A percentile compares a stretch with the other conserved stretches of the same genome.
These are phyloP conservation scores for Diaporthe sp. DNA, from an alignment of 2,329 filamentous ascomycete species.

Conservation along the genomic window DNA sequence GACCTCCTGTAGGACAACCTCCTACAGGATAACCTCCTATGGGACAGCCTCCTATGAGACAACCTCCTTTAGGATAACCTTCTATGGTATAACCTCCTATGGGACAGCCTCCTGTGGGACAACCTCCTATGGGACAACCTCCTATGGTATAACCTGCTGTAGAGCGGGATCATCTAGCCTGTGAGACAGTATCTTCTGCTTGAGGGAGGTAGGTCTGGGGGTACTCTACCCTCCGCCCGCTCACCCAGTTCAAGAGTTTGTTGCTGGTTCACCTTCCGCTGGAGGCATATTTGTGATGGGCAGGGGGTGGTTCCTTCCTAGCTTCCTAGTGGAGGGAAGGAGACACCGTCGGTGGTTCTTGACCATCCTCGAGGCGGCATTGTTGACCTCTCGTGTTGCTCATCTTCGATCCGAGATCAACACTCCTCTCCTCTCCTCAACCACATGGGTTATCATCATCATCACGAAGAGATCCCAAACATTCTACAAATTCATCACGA, in stretches of 20 bases:
- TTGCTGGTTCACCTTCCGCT: not conserved
- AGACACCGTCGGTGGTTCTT: not conserved
- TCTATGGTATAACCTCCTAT: no score
- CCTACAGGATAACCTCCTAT: no score
- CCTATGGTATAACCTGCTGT: no score
- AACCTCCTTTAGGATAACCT: no score
- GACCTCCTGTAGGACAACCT: no score
- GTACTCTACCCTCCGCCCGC: no score
- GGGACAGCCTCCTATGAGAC: no score
- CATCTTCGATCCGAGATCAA: not conserved
- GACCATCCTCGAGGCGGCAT: not conserved
- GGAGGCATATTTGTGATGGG: not conserved
- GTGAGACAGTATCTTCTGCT: not conserved
- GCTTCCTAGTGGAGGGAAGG: not conserved
- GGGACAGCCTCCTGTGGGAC: no score
- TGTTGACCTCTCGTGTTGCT: not conserved
- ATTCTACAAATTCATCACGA: not conserved
- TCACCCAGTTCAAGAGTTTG: no score
- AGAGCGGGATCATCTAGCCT: no score
- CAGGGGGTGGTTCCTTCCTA: not conserved
- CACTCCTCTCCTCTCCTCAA: not conserved
- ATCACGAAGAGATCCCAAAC: not conserved
- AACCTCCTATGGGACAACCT: no score
- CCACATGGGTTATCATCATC: not conserved
- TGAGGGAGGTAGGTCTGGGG: no score